These are phyloP conservation scores for Mycena filopes DNA, from an alignment of 768 basidiomycete species.

Conservation along the genomic window DNA sequence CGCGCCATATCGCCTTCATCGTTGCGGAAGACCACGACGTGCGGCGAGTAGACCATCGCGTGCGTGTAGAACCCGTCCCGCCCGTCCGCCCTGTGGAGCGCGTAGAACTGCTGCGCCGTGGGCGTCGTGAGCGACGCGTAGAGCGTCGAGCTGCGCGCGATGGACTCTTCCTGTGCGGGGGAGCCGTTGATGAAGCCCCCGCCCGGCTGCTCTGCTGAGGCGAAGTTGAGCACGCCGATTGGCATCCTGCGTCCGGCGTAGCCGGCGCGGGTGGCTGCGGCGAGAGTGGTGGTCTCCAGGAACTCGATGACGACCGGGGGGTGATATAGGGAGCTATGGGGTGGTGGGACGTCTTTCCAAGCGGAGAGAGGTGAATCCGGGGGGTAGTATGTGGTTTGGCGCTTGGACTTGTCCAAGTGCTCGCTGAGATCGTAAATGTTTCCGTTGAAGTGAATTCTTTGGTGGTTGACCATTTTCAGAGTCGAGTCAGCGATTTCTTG, in stretches of 20 bases:
- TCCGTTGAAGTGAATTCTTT: too few relatives aligned
- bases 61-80: slow-evolving; percentile 67
- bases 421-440: slow-evolving; percentile 42
- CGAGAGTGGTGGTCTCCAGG: slow-evolving; percentile 71
- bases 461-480: slow-evolving; percentile 9
- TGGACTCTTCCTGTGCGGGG: slow-evolving; percentile 83
- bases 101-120: slow-evolving; percentile 70
- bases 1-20: slow-evolving; percentile 56
- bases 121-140: slow-evolving; percentile 69
- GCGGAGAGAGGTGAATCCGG: slow-evolving; percentile 58
- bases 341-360: slow-evolving; percentile 53
- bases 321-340: slow-evolving; percentile 8
- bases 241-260: slow-evolving; percentile 36
- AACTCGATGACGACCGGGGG: slow-evolving; percentile 54
- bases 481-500: too few relatives aligned
- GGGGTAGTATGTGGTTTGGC: slow-evolving; percentile 63
- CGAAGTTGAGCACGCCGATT: slow-evolving; percentile 80
- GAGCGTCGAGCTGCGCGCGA: slow-evolving; percentile 80
- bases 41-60: slow-evolving; percentile 63
- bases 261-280: slow-evolving; percentile 57
- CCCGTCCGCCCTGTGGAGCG: slow-evolving; percentile 59
- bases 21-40: slow-evolving; percentile 56
- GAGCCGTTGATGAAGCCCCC: slow-evolving; percentile 78
- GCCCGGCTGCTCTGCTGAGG: slow-evolving; percentile 72
- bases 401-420: slow-evolving; percentile 41